Evolutionary conservation across 192 early-diverging fungal species (phyloP), one percentile per base, ranked within the genome.

Genomic region (Gorgonomyces haynaldii): DNA sequence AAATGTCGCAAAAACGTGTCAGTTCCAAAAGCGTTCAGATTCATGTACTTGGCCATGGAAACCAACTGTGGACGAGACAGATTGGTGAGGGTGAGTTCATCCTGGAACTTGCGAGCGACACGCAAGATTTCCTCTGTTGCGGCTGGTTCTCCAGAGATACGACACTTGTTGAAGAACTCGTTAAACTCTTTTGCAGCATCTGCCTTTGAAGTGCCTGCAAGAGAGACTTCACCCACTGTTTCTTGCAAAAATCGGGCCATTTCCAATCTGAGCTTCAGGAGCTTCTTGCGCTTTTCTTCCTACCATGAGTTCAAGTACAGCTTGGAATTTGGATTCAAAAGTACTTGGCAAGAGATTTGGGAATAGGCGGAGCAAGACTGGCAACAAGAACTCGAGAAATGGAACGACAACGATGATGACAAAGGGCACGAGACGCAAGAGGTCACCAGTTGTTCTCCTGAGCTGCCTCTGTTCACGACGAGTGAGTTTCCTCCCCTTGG

Each of bases 331-430:
- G 76, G 83, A 82, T 62, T 93, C 90, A 68, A 91, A 97, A 3
- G 94, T 97, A 45, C 81, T 84, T 7, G 94, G 94, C 27, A 97
- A 61, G 89, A 97, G 94, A 54, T 90, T 86, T 17, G 94, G 94
- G 80, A 95, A 97, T 36, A 97, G 64, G 61, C 86, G 84, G 37
- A 97, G 64, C 5, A 87, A 75, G 23, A 97, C 74, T 8, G 94
- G 94, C 27, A 97, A 64, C 35, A 89, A 67, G n/a, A 97, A 71
- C 67, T 97, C 94, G 58, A 89, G 81, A 63, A 97, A 97, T 31
- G 94, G 94, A 26, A 97, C 85, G 36, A 89, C 68, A 22, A 97
- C 50, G 56, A 97, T 89, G 53, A 95, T 74, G 8, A 86, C 67
- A 54, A 97, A 94, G 22, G 94, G 94, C 32, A 95, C 77, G 42